Evolutionary conservation across 768 basidiomycete species (phyloP), one percentile per base, ranked within the genome.

Genomic region (Hirschioporus abietinus): DNA sequence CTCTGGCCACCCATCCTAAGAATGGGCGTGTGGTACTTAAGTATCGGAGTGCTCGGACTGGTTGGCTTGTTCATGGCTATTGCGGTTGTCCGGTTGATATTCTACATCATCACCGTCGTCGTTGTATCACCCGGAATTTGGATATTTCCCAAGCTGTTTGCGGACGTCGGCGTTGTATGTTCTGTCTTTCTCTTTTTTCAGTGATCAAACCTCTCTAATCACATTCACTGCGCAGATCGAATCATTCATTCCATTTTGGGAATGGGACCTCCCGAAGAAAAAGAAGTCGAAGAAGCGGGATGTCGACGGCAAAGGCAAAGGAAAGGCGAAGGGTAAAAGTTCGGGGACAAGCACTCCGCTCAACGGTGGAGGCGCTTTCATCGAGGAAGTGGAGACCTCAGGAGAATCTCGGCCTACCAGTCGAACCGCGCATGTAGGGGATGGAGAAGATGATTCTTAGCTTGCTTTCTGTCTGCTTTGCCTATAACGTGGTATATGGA

Each of bases 101-200:
- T 98, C 80, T 99, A 95, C 78, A 84, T 96, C 77, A 86, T 95
- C 73, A 96, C 96, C n/a, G 75, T 96, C 70, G 78, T 99, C 72
- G 87, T 87, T 66, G 88, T 87, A 35, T 87, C 88, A 68, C 94
- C 94, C 17, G 97, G 96, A 58, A 97, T 99, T 62, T 99, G 97
- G 97, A 91, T 99, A 80, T 99, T 98, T 83, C 97, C 97, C 0
- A 90, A 96, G 74, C 80, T 99, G 35, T 99, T 99, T 70, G 97
- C 96, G 17, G 96, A 99, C 73, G 96, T 98, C 65, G 96, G 97
- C 76, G 96, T 99, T 74, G 97, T 99, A 75, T 78, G 96, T 88
- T 9, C 24, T 60, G 34, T 36, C 26, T 35, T 63, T 34, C 60
- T 23, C 57, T 35, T 58, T 26, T 65, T 57, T 68, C 1, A 62